These are phyloP conservation scores for Lodderomyces beijingensis DNA, from an alignment of 1,139 yeast genomes.

Conservation along the genomic window DNA sequence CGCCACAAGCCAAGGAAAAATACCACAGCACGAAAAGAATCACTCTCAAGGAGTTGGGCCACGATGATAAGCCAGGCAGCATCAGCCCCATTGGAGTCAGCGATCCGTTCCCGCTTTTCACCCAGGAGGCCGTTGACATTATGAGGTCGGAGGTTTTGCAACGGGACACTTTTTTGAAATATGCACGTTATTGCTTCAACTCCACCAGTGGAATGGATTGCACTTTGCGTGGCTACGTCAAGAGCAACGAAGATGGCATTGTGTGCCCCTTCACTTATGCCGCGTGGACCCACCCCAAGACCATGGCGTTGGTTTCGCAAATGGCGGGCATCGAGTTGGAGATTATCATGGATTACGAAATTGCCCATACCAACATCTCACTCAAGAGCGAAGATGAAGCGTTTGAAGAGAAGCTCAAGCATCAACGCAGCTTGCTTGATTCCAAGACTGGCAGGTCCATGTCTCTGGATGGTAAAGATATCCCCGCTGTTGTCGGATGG, in stretches of 20 bases:
- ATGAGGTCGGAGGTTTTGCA: constrained; percentile 50
- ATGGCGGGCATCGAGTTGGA: constrained; percentile 57
- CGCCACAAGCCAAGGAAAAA: constrained; percentile 23
- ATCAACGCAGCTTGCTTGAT: no score
- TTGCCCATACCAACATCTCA: constrained; percentile 47
- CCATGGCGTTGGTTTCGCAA: constrained; percentile 42
- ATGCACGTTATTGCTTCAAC: constrained; percentile 36
- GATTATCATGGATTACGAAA: constrained; percentile 50
- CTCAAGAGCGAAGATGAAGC: constrained; percentile 26
- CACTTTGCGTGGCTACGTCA: constrained; percentile 46
- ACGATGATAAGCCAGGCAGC: constrained; percentile 17
- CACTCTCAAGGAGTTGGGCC: constrained; percentile 47
- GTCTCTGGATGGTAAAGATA: constrained; percentile 22
- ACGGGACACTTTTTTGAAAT: constrained; percentile 39
- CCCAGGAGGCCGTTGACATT: constrained; percentile 51
- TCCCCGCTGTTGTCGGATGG: constrained; percentile 56
- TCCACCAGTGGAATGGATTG: constrained; percentile 45
- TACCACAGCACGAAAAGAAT: constrained; percentile 30
- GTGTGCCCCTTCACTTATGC: constrained; percentile 41
- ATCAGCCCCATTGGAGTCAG: constrained; percentile 50
- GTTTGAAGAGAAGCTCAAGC: constrained; percentile 10
- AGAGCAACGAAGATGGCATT: constrained; percentile 19
- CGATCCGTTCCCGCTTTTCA: constrained; percentile 55
- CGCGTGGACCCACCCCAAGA: constrained; percentile 57
- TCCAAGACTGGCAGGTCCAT: no score